phyloP scores from a whole-genome alignment of 2,329 filamentous ascomycete genomes.

The Venturia effusa region DNA sequence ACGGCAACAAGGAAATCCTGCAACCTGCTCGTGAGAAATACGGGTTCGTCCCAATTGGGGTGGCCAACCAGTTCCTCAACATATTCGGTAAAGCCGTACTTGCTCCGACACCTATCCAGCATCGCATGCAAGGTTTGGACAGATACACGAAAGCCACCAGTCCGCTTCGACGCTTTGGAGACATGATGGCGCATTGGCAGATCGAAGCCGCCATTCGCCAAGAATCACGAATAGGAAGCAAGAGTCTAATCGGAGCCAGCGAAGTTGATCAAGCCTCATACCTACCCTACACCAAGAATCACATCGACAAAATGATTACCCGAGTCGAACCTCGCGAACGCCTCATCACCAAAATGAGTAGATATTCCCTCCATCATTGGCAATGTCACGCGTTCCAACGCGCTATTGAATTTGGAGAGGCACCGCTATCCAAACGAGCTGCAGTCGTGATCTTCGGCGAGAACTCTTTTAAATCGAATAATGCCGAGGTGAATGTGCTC shows the following conservation, averaged over 20 bases:
- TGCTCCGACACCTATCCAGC: slow-evolving; percentile 36
- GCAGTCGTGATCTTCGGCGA: not conserved
- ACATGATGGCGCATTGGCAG: slow-evolving; percentile 53
- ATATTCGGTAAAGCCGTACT: slow-evolving; percentile 32
- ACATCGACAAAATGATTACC: slow-evolving; percentile 2
- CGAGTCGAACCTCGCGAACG: slow-evolving; percentile 9
- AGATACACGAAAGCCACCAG: slow-evolving; percentile 49
- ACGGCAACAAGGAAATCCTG: slow-evolving; percentile 16
- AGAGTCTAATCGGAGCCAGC: not conserved
- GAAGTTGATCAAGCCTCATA: not conserved
- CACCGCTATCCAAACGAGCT: not conserved
- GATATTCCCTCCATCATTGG: not conserved
- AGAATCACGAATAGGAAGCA: slow-evolving; percentile 24
- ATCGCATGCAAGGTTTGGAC: slow-evolving; percentile 40
- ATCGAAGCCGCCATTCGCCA: slow-evolving; percentile 50
- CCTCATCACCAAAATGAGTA: not conserved
- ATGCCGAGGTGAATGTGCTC: not conserved
- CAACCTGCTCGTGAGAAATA: slow-evolving; percentile 26
- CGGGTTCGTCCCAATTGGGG: slow-evolving; percentile 23
- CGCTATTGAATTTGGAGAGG: not conserved
- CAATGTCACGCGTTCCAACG: not conserved
- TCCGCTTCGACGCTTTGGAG: slow-evolving; percentile 49
- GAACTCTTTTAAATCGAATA: not conserved
- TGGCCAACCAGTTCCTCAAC: slow-evolving; percentile 32
- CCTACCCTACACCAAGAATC: not conserved